Conservation (phyloP, 1,284 basidiomycete species). For the Rhodofomes roseus region DNA sequence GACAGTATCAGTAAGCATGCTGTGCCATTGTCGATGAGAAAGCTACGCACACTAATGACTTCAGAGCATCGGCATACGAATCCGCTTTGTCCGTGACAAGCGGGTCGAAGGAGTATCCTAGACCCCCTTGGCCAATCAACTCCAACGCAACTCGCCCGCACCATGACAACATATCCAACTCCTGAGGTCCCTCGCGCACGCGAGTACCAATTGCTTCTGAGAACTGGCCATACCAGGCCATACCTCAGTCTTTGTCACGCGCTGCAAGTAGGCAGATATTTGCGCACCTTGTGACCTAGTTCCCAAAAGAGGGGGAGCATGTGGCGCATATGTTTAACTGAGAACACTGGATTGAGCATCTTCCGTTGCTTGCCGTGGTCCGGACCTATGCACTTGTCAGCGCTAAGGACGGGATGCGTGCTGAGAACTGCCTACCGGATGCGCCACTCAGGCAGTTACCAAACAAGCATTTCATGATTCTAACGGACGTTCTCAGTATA, state of each 20-base stretch:
- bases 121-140: slow-evolving; percentile 27
- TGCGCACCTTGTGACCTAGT: slow-evolving; percentile 6
- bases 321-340: slow-evolving; percentile 19
- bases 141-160: slow-evolving; percentile 31
- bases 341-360: slow-evolving; percentile 25
- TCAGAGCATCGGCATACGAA: slow-evolving; percentile 29
- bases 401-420: background rate
- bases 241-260: background rate
- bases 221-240: slow-evolving; percentile 5
- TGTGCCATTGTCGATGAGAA: no score
- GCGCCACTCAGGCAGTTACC: background rate
- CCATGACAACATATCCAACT: slow-evolving; percentile 36
- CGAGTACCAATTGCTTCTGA: slow-evolving; percentile 9
- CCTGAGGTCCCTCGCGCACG: slow-evolving; percentile 14
- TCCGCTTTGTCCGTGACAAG: slow-evolving; percentile 22
- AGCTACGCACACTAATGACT: slow-evolving; percentile 19
- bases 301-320: slow-evolving; percentile 22
- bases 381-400: slow-evolving; percentile 13
- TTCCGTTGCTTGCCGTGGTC: slow-evolving; percentile 23
- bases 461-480: background rate
- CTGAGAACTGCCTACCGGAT: background rate
- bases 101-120: slow-evolving; percentile 38
- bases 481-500: background rate
- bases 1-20: background rate
- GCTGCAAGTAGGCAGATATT: background rate